phyloP scores from a whole-genome alignment of 2,329 filamentous ascomycete genomes.

The Ilyonectria robusta region DNA sequence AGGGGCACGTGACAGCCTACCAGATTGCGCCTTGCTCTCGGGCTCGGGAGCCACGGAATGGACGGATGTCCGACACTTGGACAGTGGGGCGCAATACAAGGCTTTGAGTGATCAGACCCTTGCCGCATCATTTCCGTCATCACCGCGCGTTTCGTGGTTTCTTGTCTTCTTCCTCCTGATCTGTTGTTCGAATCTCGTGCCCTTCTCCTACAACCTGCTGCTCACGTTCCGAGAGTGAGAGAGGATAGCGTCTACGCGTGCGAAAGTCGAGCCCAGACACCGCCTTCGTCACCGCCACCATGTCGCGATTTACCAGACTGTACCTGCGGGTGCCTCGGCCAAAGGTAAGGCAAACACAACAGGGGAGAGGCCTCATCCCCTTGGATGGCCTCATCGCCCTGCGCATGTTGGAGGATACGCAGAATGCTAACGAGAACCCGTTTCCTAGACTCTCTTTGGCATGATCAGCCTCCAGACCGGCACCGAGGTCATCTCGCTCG shows the following conservation, averaged over 20 bases:
- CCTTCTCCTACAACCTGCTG: slow-evolving; percentile 15
- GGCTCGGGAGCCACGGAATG: slow-evolving; percentile 13
- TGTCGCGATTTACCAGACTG: slow-evolving; percentile 55
- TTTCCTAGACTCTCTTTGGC: slow-evolving; percentile 82
- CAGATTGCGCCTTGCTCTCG: slow-evolving; percentile 14
- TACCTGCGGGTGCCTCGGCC: slow-evolving; percentile 58
- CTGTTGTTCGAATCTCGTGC: slow-evolving; percentile 27
- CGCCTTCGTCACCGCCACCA: slow-evolving; percentile 35
- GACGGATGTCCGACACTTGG: slow-evolving; percentile 30
- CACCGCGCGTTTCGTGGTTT: slow-evolving; percentile 35
- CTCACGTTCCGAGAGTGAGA: slow-evolving; percentile 10
- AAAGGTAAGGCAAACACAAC: slow-evolving; percentile 52
- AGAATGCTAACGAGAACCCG: slow-evolving; percentile 33
- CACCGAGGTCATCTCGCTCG: slow-evolving; percentile 85
- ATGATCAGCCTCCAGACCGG: slow-evolving; percentile 89
- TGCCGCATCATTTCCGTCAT: slow-evolving; percentile 47
- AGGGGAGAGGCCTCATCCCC: neutral
- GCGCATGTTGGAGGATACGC: slow-evolving; percentile 2
- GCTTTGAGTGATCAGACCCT: slow-evolving; percentile 40
- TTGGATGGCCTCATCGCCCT: neutral
- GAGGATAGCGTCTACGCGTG: slow-evolving; percentile 10
- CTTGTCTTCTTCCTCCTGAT: slow-evolving; percentile 30
- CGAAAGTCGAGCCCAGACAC: slow-evolving; percentile 9
- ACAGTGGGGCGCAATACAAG: slow-evolving; percentile 25
- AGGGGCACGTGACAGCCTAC: slow-evolving; percentile 22